Base-by-base conservation (phyloP, 176 grass and related monocot genomes). In the Carex pumila region DNA sequence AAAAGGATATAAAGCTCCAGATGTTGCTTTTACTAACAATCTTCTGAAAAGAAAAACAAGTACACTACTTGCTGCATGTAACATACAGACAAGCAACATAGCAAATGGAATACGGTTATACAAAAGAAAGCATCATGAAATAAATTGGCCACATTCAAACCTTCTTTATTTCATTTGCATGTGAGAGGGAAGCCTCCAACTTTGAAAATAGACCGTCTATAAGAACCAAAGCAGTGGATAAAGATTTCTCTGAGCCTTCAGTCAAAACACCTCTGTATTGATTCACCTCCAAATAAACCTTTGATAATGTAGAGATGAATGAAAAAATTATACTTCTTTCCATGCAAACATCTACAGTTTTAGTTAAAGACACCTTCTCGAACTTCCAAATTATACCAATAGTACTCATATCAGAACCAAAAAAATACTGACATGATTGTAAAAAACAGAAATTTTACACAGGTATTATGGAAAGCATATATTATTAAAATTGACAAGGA, bases 261-360 rank as follows among this genome's bases (percentile, higher is more conserved):
- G 85, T 92, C 86, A 94, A 90, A 59, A 84, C 83, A 77, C 88
- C 90, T 82, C 65, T 89, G 73, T 36, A 58, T 81, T 87, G 92
- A 85, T 91, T 81, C 84, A 94, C 84, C 87, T 94, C 92, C 74
- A 85, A 88, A 81, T 97, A 92, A 81, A 97, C 61, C 94, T 97
- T 78, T 85, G 63, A 37, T 68, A 54, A 17, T 49, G 14, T 34
- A 9, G 61, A 89, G 65, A 52, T 36, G 7, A 37, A 79, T 85
- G 41, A 81, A 25, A 80, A 61, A 37, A 61, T 43, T n/a, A 67
- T 31, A 63, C 45, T 9, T 37, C 18, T 4, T 65, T 67, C 9
- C 61, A 82, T 53, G 37, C 15, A 67, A 82, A 63, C 22, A 82
- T 77, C 72, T 76, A 76, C 34, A 5, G 47, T 54, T 75, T 53